Base-by-base conservation (phyloP, 768 basidiomycete genomes). In the Scleroderma bovista region DNA sequence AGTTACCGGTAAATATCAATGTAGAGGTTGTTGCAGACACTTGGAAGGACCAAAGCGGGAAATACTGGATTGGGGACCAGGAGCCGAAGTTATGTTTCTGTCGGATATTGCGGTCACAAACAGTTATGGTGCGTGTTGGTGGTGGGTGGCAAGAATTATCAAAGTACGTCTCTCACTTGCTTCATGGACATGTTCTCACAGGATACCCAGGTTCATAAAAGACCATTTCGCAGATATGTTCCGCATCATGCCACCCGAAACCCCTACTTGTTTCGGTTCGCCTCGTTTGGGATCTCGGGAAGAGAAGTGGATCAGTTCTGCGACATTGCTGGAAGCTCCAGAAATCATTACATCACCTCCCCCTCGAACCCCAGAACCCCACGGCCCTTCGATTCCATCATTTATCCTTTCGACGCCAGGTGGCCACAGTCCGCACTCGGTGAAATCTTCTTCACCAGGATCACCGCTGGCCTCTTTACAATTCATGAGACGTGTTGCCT, bases 51-150 rank as follows among this genome's bases (percentile, higher is more conserved):
- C 84, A 89, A 68, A 93, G 91, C 53, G 93, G 93, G 17, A 93
- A 93, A 61, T 93, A 94, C 61, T 95, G 91, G 93, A 96, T 95
- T 57, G 94, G 94, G 13, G 85, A 91, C 56, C 82, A 90, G 57
- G 90, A 94, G 46, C 81, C 91, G 6, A 92, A 84, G 65, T 72
- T 95, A 29, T 94, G 91, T 66, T 95, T 93, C 66, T 93, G 92
- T 65, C 80, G 93, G 23, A 95, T 95, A 41, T 70, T 95, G 23
- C 83, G 92, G 11, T 92, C 88, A 1, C 88, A 92, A 59, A 93
- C 88, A 0, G 93, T 95, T 54, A 96, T 96, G 93, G 93, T 97
- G 39, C 81, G 93, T 51, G 91, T 96, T 13, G 93, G 93, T 23
- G 94, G 94, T 32, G 94, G 94, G 16, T 97, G 93, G 93, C 73